Base-by-base conservation (phyloP, 352 stramenopile species). In the Phytophthora agathidicida region DNA sequence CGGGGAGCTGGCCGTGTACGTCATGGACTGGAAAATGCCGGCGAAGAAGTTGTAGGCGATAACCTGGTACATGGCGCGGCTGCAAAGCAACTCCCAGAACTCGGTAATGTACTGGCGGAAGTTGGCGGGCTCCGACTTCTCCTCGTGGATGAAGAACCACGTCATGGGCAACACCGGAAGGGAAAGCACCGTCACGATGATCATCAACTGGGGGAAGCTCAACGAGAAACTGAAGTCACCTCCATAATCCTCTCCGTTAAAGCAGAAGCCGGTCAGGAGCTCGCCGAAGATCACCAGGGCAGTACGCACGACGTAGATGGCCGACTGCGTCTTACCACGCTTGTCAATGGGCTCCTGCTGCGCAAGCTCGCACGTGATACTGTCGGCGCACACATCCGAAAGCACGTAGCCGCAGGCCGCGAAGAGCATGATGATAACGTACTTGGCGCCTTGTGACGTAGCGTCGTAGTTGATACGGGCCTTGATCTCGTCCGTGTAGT, bases 391-490 rank as follows among this genome's bases (percentile, higher is more conserved):
- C 1, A 94, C 83, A 54, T 94, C 86, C 4, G 86, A 75, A 41
- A 93, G 75, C 10, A 94, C 68, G 56, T 94, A 94, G 27, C 85
- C 85, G 31, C 86, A 47, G 2, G 83, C 80, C 0, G 83, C 77
- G 20, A 93, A 45, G 46, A 91, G 80, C 72, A 96, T 88, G 32
- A 86, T 54, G 14, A 89, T 61, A n/a, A 86, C 65, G 60, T 88
- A 91, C 59, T 79, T 81, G 55, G 43, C 69, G 10, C 66, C 77
- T 22, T 74, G 27, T 4, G 65, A 56, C 1, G 56, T 27, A 7
- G 78, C 78, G 20, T 47, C 32, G 10, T 55, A 56, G 55, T 83
- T 80, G 49, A 86, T 57, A 2, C 57, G 60, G 10, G 54, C 56
- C 10, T 45, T 31, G 28, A 70, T 53, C 43, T 58, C 70, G 9